phyloP scores from a whole-genome alignment of 164 flowering plant genomes.

The Macadamia tetraphylla region DNA sequence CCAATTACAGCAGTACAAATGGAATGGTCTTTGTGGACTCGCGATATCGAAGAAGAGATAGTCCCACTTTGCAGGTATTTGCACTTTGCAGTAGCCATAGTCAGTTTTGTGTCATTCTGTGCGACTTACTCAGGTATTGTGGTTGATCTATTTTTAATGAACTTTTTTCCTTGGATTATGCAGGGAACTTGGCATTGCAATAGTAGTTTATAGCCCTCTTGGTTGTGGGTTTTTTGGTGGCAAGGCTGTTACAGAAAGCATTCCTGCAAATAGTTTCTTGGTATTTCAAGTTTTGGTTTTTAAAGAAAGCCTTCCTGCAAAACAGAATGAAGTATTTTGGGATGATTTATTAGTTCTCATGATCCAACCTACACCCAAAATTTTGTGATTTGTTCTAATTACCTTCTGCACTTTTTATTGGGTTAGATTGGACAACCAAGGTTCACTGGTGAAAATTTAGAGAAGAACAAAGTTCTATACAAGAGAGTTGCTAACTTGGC shows the following conservation, averaged over 20 bases:
- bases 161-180: neutral
- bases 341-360: neutral
- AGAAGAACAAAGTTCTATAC: neutral
- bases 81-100: neutral
- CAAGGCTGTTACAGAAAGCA: neutral
- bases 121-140: neutral
- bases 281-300: neutral
- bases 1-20: neutral
- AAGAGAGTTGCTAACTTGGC: neutral
- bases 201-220: neutral
- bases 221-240: neutral
- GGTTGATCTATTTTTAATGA: neutral
- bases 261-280: neutral
- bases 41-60: neutral
- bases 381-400: neutral
- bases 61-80: neutral
- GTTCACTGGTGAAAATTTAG: neutral
- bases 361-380: neutral
- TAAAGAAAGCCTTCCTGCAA: no score
- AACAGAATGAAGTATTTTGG: neutral
- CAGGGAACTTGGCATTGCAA: slow-evolving; percentile 1
- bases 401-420: no score
- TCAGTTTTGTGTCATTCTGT: neutral
- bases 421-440: neutral
- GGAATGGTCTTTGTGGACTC: neutral